phyloP scores from a whole-genome alignment of 148 eudicot species.

The Silene uniflora region DNA sequence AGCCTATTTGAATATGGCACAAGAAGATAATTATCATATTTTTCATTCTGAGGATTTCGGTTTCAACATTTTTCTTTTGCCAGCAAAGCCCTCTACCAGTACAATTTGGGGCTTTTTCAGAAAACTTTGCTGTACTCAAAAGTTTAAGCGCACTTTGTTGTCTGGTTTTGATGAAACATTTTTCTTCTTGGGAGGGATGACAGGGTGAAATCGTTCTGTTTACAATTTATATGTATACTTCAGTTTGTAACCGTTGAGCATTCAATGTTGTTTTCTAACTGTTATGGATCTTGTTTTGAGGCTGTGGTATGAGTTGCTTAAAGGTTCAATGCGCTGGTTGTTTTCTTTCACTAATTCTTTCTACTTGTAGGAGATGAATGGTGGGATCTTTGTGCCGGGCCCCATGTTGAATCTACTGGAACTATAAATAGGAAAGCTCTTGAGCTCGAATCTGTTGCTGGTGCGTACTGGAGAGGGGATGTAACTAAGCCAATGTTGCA shows the following conservation, averaged over 20 bases:
- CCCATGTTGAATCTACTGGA: constrained; percentile 98
- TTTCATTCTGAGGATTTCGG: neutral
- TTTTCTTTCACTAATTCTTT: neutral
- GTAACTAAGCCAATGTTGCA: constrained; percentile 87
- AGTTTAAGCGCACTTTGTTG: neutral
- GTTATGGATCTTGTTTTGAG: no score
- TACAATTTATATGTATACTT: no score
- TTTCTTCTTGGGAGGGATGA: no score
- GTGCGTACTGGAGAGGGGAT: constrained; percentile 99
- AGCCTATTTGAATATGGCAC: neutral
- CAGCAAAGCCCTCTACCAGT: neutral
- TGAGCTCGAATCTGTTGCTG: constrained; percentile 98
- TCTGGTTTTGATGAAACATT: no score
- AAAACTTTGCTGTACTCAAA: neutral
- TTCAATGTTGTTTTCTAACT: no score
- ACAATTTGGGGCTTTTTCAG: neutral
- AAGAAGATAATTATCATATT: neutral
- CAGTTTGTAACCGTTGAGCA: no score
- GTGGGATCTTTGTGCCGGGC: constrained; percentile 99
- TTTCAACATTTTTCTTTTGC: neutral
- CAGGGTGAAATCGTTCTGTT: no score
- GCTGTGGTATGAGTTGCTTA: neutral
- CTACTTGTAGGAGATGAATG: constrained; percentile 74
- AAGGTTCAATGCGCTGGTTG: neutral
- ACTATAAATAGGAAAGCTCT: constrained; percentile 79